phyloP scores from a whole-genome alignment of 2,329 filamentous ascomycete species.

The Fusarium subtropicale region DNA sequence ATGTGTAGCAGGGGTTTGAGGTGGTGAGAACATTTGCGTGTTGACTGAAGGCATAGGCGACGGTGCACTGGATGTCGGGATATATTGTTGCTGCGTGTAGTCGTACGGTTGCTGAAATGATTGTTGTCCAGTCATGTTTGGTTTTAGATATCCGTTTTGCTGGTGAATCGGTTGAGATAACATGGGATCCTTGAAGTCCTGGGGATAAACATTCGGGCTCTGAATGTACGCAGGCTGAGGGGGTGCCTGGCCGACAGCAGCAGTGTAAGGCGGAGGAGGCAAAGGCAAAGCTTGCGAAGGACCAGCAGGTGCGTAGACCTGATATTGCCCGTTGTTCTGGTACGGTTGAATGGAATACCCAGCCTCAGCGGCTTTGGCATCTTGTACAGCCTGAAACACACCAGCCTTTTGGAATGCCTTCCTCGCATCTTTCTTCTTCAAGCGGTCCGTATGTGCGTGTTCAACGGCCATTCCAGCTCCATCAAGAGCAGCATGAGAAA shows the following conservation, averaged over 20 bases:
- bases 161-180: not conserved
- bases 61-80: not conserved
- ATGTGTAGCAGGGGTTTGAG: not conserved
- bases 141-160: not conserved
- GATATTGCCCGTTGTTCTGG: conserved; percentile 18
- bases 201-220: conserved; percentile 3
- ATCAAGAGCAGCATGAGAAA: conserved; percentile 53
- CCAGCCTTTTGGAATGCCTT: conserved; percentile 51
- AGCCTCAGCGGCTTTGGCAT: conserved; percentile 47
- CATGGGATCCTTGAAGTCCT: conserved; percentile 15
- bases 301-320: conserved; percentile 2
- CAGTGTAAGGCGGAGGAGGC: conserved; percentile 34
- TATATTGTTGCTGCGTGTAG: not conserved
- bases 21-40: conserved; percentile 3
- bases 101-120: conserved; percentile 2
- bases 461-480: conserved; percentile 52
- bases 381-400: conserved; percentile 48
- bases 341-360: conserved; percentile 37
- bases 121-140: not conserved
- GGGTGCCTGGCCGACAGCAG: conserved; percentile 1
- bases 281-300: conserved; percentile 9
- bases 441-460: conserved; percentile 51
- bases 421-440: conserved; percentile 51
- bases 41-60: not conserved
- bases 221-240: not conserved